Conservation (phyloP, 106 monocot species). For the Acorus calamus region DNA sequence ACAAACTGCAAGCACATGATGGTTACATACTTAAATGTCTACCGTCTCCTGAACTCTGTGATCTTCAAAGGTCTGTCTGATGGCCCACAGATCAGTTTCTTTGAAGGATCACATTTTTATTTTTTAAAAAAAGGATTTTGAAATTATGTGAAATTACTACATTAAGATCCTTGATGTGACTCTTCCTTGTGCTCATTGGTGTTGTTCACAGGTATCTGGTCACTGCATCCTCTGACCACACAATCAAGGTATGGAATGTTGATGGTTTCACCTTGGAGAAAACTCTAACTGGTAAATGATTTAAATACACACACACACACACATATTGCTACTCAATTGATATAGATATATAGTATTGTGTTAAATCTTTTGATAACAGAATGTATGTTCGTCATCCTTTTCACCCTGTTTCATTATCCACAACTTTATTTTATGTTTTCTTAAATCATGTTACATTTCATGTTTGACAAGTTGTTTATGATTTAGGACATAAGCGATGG, state of each 20-base stretch:
- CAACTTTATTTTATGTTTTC: background rate
- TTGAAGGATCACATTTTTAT: background rate
- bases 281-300: slow-evolving; percentile 54
- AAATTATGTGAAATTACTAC: no score
- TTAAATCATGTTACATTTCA: background rate
- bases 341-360: no score
- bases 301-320: background rate
- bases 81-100: background rate
- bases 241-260: slow-evolving; percentile 97
- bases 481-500: slow-evolving; percentile 87
- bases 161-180: background rate
- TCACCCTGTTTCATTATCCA: no score
- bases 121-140: no score
- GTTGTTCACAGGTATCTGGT: slow-evolving; percentile 55
- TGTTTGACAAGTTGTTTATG: no score
- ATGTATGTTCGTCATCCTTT: no score
- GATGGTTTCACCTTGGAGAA: slow-evolving; percentile 85
- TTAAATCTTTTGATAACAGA: background rate
- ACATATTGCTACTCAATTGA: background rate
- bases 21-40: slow-evolving; percentile 91
- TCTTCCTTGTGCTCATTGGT: background rate
- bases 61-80: slow-evolving; percentile 74
- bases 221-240: slow-evolving; percentile 89
- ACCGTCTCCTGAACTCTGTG: slow-evolving; percentile 92
- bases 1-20: slow-evolving; percentile 95